These are phyloP conservation scores for Penicillium sp. DNA, from an alignment of 2,329 filamentous ascomycete genomes.

Conservation along the genomic window DNA sequence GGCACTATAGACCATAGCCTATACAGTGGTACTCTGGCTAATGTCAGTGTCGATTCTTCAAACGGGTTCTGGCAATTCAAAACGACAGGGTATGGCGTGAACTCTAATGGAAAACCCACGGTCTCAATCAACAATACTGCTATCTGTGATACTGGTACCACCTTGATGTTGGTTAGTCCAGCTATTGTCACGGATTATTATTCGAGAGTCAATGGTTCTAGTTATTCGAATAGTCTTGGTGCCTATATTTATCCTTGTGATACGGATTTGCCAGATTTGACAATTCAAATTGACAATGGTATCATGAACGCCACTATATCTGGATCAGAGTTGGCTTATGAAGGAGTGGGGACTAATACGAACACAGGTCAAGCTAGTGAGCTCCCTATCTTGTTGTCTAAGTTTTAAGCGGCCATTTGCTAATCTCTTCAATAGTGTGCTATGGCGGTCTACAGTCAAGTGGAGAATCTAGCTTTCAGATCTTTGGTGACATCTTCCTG, in stretches of 20 bases:
- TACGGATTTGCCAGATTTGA: slow-evolving; percentile 53
- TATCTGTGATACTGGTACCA: slow-evolving; percentile 69
- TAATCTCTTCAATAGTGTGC: slow-evolving; percentile 44
- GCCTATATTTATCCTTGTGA: slow-evolving; percentile 61
- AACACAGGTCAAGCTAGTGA: slow-evolving; percentile 41
- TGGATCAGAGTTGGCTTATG: slow-evolving; percentile 58
- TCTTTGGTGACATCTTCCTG: slow-evolving; percentile 63
- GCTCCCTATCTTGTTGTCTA: slow-evolving; percentile 13
- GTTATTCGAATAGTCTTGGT: slow-evolving; percentile 44
- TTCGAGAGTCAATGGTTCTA: slow-evolving; percentile 52
- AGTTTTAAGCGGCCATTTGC: not conserved
- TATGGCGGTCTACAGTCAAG: slow-evolving; percentile 62
- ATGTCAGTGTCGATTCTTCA: slow-evolving; percentile 60
- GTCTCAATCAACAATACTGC: slow-evolving; percentile 36
- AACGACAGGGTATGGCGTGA: slow-evolving; percentile 59
- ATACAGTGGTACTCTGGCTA: slow-evolving; percentile 63
- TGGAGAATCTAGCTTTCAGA: slow-evolving; percentile 55
- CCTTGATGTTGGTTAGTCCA: slow-evolving; percentile 62
- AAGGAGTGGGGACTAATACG: slow-evolving; percentile 48
- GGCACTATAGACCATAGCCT: slow-evolving; percentile 66
- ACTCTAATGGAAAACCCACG: slow-evolving; percentile 20
- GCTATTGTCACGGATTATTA: slow-evolving; percentile 63
- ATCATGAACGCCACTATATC: slow-evolving; percentile 55
- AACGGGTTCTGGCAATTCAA: slow-evolving; percentile 70
- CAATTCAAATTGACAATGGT: slow-evolving; percentile 54